phyloP scores from a whole-genome alignment of 495 filamentous ascomycete genomes.

The Penicillium robsamsonii region DNA sequence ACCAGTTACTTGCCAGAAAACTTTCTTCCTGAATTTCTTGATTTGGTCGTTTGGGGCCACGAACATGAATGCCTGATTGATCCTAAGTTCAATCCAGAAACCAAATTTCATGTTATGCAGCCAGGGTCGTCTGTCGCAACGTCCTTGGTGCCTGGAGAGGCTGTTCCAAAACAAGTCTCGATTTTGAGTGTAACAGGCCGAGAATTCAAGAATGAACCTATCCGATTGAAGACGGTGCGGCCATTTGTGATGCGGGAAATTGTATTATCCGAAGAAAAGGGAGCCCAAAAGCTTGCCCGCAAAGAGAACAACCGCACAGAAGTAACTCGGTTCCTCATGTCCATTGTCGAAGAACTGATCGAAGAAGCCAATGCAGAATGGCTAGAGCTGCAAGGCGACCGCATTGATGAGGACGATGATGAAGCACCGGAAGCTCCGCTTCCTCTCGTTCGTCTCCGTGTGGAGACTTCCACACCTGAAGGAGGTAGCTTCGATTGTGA shows the following conservation, averaged over 20 bases:
- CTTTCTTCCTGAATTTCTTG: constrained; percentile 87
- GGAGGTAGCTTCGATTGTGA: constrained; percentile 86
- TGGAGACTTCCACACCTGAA: constrained; percentile 87
- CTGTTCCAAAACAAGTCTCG: constrained; percentile 85
- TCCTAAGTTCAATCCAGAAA: constrained; percentile 77
- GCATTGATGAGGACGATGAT: constrained; percentile 48
- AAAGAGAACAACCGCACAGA: constrained; percentile 79
- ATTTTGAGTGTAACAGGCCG: constrained; percentile 81
- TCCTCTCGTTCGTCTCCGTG: constrained; percentile 82
- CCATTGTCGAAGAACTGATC: constrained; percentile 80
- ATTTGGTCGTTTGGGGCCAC: constrained; percentile 94
- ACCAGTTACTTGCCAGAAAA: constrained; percentile 92
- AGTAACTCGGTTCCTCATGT: constrained; percentile 71
- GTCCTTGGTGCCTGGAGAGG: constrained; percentile 85
- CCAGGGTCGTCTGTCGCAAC: constrained; percentile 96
- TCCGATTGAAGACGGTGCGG: constrained; percentile 81
- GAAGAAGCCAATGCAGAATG: constrained; percentile 79
- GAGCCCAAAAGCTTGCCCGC: constrained; percentile 72
- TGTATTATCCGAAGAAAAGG: constrained; percentile 68
- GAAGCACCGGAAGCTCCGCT: constrained; percentile 61
- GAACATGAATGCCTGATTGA: constrained; percentile 96
- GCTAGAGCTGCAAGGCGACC: constrained; percentile 65
- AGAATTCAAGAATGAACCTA: constrained; percentile 76
- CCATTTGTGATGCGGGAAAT: constrained; percentile 90
- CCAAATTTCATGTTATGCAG: constrained; percentile 92